A percentile compares a stretch with the other conserved stretches of the same genome.
Conservation (phyloP, 208 protist species). For the Endotrypanum monterogeii region DNA sequence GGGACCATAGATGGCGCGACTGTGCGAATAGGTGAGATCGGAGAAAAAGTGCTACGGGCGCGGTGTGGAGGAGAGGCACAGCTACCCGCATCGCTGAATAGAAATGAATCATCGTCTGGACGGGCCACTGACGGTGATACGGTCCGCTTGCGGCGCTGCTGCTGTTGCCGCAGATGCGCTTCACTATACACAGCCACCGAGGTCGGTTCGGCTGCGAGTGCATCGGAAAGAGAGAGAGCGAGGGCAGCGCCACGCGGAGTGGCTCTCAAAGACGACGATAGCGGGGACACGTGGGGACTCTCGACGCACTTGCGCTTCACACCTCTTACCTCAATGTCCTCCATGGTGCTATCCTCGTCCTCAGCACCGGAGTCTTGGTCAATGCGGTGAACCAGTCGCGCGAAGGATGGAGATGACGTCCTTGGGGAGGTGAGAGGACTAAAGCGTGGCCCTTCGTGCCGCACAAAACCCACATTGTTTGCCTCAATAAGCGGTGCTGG, state of each 20-base stretch:
- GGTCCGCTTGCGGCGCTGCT: conserved; percentile 24
- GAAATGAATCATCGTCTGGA: conserved; percentile 9
- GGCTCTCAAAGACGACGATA: conserved; percentile 3
- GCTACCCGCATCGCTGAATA: neutral
- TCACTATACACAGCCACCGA: conserved; percentile 14
- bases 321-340: conserved; percentile 25
- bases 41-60: conserved; percentile 3
- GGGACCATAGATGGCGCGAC: conserved; percentile 11
- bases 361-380: neutral
- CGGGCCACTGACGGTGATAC: conserved; percentile 40
- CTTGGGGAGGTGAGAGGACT: neutral
- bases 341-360: conserved; percentile 21
- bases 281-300: conserved; percentile 15
- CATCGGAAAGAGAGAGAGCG: conserved; percentile 21
- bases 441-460: neutral
- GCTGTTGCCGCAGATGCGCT: conserved; percentile 23
- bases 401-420: neutral
- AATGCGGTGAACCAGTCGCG: neutral
- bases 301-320: conserved; percentile 30
- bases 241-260: conserved; percentile 2
- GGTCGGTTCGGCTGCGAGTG: conserved; percentile 11
- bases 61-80: neutral
- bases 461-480: neutral
- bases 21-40: conserved; percentile 6
- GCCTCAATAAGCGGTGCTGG: neutral